A percentile compares a stretch with the other conserved stretches of the same genome.
These are phyloP conservation scores for Silene conica DNA, from an alignment of 148 eudicot genomes.

Conservation along the genomic window DNA sequence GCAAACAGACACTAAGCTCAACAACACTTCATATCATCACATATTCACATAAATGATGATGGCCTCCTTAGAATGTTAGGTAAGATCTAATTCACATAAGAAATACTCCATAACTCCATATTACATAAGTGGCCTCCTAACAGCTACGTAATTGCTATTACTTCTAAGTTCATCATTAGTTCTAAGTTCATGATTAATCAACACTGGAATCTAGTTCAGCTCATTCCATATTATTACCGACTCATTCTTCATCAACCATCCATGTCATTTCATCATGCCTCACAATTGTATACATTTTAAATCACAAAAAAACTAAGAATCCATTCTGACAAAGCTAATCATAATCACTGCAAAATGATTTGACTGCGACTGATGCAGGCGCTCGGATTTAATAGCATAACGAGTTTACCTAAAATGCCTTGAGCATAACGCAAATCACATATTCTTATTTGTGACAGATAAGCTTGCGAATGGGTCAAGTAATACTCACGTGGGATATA, in stretches of 20 bases:
- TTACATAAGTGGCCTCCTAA: background rate
- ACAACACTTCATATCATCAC: background rate
- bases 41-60: constrained; percentile 10
- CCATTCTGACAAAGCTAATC: background rate
- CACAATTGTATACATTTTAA: background rate
- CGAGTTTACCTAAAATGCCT: too few relatives aligned
- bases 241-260: background rate
- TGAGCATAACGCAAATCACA: too few relatives aligned
- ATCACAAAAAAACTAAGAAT: background rate
- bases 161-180: background rate
- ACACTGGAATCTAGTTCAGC: background rate
- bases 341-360: background rate
- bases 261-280: too few relatives aligned
- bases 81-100: constrained; percentile 2
- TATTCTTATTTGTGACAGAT: too few relatives aligned
- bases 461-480: too few relatives aligned
- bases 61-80: constrained; percentile 15
- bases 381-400: too few relatives aligned
- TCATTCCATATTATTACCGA: background rate
- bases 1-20: constrained; percentile 19
- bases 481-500: too few relatives aligned
- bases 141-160: background rate
- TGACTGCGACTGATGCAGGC: background rate
- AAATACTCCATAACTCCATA: background rate
- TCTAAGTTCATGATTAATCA: background rate